These are phyloP conservation scores for Persicaria tinctoria DNA, from an alignment of 148 eudicot genomes.

Conservation along the genomic window DNA sequence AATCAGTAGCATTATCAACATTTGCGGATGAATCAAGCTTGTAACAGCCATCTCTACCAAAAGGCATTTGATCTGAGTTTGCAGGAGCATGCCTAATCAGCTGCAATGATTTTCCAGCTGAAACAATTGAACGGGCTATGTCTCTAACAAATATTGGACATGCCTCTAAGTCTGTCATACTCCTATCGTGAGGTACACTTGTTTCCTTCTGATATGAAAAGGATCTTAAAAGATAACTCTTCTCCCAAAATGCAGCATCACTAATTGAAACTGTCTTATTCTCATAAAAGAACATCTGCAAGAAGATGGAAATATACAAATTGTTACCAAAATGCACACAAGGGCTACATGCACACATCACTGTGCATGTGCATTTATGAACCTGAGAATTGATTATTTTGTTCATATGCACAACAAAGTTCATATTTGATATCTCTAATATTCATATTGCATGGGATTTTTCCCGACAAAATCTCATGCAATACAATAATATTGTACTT, in stretches of 20 bases:
- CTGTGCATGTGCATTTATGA: not conserved
- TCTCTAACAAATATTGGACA: conserved; percentile 83
- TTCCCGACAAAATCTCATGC: not conserved
- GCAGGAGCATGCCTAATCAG: conserved; percentile 65
- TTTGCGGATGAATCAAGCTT: conserved; percentile 18
- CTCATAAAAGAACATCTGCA: conserved; percentile 86
- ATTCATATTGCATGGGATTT: not conserved
- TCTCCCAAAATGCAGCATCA: conserved; percentile 95
- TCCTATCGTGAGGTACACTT: conserved; percentile 25
- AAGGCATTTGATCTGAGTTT: conserved; percentile 20
- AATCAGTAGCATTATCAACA: conserved; percentile 13
- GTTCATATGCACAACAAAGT: not conserved
- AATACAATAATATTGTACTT: not conserved
- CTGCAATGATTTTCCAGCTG: conserved; percentile 96
- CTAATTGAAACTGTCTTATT: conserved; percentile 60
- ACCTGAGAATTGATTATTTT: not conserved
- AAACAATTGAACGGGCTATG: conserved; percentile 61
- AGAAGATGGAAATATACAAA: conserved; percentile 4
- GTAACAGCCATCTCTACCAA: conserved; percentile 22
- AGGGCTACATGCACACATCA: not conserved
- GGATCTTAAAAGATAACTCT: conserved; percentile 62
- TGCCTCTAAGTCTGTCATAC: conserved; percentile 31
- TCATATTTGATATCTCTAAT: not conserved
- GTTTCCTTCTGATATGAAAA: conserved; percentile 31
- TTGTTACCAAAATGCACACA: not conserved